Conservation (phyloP, 2,329 filamentous ascomycete genomes). For the Fusarium albosuccineum region DNA sequence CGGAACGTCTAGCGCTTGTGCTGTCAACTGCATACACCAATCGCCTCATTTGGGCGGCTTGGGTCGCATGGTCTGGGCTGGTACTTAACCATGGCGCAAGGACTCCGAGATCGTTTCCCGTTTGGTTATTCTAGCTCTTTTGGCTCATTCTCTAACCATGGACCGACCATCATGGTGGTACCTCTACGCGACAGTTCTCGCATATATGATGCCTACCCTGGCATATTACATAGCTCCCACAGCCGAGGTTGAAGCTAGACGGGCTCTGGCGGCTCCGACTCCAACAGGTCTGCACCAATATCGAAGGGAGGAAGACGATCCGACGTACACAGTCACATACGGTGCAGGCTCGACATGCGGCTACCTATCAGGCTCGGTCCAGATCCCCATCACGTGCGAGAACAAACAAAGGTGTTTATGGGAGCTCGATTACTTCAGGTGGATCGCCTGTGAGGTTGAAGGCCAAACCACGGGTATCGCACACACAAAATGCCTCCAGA, state of each 20-base stretch:
- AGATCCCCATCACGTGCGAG: conserved; percentile 22
- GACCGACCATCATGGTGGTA: no score
- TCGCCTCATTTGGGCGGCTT: no score
- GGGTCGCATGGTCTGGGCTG: no score
- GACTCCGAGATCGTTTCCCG: no score
- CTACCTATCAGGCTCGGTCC: conserved; percentile 19
- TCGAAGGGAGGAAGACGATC: background rate
- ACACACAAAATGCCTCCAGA: conserved; percentile 16
- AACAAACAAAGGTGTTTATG: conserved; percentile 13
- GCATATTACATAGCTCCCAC: background rate
- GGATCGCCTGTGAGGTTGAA: conserved; percentile 11
- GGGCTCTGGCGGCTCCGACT: background rate
- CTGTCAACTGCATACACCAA: no score
- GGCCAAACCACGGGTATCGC: background rate
- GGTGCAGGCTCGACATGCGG: conserved; percentile 23
- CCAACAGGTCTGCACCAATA: background rate
- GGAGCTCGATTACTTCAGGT: conserved; percentile 13
- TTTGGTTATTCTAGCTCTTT: no score
- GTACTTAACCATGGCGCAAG: no score
- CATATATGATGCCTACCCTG: no score
- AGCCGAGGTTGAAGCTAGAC: conserved; percentile 6
- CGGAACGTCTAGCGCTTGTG: no score
- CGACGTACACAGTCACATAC: conserved; percentile 15
- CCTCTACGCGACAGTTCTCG: no score
- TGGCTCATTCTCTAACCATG: no score